Percentiles rank a stretch among this genome's conserved stretches.
These are phyloP conservation scores for Bipolaris bicolor DNA, from an alignment of 2,329 filamentous ascomycete species.

Conservation along the genomic window DNA sequence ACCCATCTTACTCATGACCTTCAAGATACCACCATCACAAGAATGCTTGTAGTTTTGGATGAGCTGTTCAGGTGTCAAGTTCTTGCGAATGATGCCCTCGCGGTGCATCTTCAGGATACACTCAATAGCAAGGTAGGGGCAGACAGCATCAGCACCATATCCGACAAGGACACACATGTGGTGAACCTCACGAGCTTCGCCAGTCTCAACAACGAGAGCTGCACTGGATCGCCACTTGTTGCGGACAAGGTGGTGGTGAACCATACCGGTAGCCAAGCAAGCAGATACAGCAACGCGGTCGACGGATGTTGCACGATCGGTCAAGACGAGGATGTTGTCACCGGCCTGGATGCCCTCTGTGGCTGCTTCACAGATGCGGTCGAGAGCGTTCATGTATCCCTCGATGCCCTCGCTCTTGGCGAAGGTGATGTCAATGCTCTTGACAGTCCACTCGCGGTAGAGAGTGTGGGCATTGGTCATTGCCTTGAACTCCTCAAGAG, in stretches of 20 bases:
- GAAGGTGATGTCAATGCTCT: conserved; percentile 91
- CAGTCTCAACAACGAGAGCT: conserved; percentile 88
- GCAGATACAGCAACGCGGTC: conserved; percentile 86
- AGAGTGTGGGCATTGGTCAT: conserved; percentile 76
- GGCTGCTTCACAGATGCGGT: conserved; percentile 84
- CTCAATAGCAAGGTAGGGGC: conserved; percentile 94
- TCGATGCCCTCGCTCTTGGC: conserved; percentile 80
- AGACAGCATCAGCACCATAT: conserved; percentile 92
- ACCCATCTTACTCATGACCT: conserved; percentile 99
- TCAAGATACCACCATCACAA: conserved; percentile 92
- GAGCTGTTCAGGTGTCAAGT: conserved; percentile 78
- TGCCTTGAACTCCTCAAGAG: conserved; percentile 88
- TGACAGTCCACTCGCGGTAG: conserved; percentile 83
- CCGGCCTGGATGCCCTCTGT: conserved; percentile 82
- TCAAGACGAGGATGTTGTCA: conserved; percentile 86
- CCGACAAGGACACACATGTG: conserved; percentile 98
- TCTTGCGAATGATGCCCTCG: conserved; percentile 90
- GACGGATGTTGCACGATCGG: conserved; percentile 82
- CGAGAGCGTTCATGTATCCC: conserved; percentile 86
- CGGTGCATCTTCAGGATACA: conserved; percentile 97
- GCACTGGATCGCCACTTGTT: conserved; percentile 94
- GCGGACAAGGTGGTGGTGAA: conserved; percentile 92
- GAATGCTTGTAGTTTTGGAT: conserved; percentile 98
- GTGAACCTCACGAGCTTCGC: conserved; percentile 94
- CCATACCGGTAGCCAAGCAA: conserved; percentile 86